These are phyloP conservation scores for Penicillium sp. DNA, from an alignment of 2,329 filamentous ascomycete genomes.

Conservation along the genomic window DNA sequence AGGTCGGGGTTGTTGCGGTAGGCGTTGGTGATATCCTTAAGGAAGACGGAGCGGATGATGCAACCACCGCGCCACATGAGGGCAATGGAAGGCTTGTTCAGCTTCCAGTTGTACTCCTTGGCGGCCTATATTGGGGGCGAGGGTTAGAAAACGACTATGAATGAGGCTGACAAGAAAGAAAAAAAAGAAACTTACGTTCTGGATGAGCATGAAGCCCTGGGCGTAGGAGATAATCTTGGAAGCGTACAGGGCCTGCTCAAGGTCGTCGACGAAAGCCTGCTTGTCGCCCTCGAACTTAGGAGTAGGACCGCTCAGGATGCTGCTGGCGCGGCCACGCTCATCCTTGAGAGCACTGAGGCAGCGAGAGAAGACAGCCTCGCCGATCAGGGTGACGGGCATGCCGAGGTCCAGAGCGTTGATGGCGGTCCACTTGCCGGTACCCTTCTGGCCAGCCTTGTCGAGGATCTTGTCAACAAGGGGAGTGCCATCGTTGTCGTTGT, in stretches of 20 bases:
- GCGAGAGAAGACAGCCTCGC: conserved; percentile 91
- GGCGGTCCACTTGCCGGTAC: conserved; percentile 99
- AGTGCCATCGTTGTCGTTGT: conserved; percentile 88
- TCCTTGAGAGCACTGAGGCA: conserved; percentile 93
- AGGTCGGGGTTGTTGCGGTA: conserved; percentile 94
- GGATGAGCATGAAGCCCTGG: conserved; percentile 99
- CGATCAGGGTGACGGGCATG: conserved; percentile 97
- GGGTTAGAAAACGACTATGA: conserved; percentile 2
- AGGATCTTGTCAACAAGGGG: conserved; percentile 98
- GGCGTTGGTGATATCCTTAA: conserved; percentile 97
- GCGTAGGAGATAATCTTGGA: conserved; percentile 99
- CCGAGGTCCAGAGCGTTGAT: conserved; percentile 98
- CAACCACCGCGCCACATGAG: conserved; percentile 99
- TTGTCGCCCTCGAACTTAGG: conserved; percentile 86
- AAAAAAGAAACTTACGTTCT: conserved; percentile 68
- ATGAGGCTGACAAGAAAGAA: not conserved
- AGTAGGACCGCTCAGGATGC: conserved; percentile 73
- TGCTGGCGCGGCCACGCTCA: conserved; percentile 81
- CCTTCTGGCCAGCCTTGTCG: conserved; percentile 98
- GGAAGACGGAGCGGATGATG: conserved; percentile 99
- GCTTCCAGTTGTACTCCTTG: conserved; percentile 95
- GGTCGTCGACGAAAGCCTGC: conserved; percentile 90
- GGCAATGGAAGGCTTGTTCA: conserved; percentile 99
- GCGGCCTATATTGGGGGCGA: conserved; percentile 63
- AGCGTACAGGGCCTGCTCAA: conserved; percentile 97